Evolutionary conservation across 1,139 yeast species (phyloP), one percentile per base, ranked within the genome.

Genomic region (Debaryomyces robertsiae): DNA sequence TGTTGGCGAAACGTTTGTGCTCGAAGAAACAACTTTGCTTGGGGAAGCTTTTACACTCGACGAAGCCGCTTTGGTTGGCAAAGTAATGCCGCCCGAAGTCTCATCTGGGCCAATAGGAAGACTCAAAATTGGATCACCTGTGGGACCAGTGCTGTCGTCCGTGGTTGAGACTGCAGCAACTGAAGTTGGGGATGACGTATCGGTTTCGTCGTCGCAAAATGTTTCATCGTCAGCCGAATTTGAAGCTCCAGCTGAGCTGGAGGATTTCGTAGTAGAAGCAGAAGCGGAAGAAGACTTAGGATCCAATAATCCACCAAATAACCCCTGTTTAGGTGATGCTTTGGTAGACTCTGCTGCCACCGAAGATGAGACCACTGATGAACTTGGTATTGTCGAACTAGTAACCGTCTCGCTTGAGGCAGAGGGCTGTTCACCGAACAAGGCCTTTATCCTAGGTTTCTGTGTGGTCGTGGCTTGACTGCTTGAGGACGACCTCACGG

Each of bases 321-420:
- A 6, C 4, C 11, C 4, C 10, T 16, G 11, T 11, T 24, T 11
- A 18, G 27, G 15, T 18, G 25, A 22, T 24, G 32, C 18, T 11
- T 30, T 11, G 6, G 38, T 15, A 28, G 34, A 18, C 11, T 14
- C 34, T 15, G 34, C 34, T 15, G 24, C 34, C 9, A 35, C 17
- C 11, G n/a, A 17, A 24, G 34, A 16, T 16, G 35, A 30, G 18
- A 37, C 22, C 11, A 44, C 39, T 6, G 42, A 39, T 10, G 45
- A 31, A 6, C 42, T 42, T 17, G 44, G 23, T 6, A 39, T 39
- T 9, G 44, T 36, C 9, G 43, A 19, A 14, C 40, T 39, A n/a
- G n/a, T n/a, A n/a, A n/a, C n/a, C n/a, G n/a, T n/a, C n/a, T n/a
- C n/a, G 3, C 30, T 46, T 10, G 40, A 30, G n/a, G 33, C 33